Conservation (phyloP, 495 filamentous ascomycete genomes). For the Podospora conica region DNA sequence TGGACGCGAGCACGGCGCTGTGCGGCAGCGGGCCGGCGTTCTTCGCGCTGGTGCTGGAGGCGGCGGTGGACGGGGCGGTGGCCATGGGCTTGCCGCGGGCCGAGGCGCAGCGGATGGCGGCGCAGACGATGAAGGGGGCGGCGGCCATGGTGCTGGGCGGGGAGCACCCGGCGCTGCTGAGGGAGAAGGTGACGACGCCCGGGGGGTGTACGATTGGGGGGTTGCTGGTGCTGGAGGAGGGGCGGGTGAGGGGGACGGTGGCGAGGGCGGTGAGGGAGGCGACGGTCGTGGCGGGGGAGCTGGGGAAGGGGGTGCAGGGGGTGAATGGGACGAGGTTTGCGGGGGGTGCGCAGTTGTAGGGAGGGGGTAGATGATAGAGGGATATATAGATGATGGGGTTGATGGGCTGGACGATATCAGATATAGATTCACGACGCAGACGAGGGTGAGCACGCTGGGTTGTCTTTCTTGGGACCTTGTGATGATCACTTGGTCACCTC, state of each 20-base stretch:
- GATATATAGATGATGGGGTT: not conserved
- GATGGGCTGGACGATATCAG: not conserved
- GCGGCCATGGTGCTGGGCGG: slow-evolving; percentile 63
- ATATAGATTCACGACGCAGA: not conserved
- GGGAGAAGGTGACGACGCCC: slow-evolving; percentile 73
- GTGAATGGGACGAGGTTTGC: slow-evolving; percentile 36
- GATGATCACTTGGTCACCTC: too few species aligned
- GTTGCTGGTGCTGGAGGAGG: slow-evolving; percentile 69
- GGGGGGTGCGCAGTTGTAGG: slow-evolving; percentile 13
- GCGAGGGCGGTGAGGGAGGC: slow-evolving; percentile 71
- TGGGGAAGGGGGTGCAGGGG: slow-evolving; percentile 53
- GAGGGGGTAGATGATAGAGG: not conserved
- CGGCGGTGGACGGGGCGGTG: slow-evolving; percentile 69
- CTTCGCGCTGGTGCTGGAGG: slow-evolving; percentile 70
- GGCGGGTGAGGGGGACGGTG: slow-evolving; percentile 60
- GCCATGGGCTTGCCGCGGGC: slow-evolving; percentile 73
- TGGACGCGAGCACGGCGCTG: slow-evolving; percentile 71
- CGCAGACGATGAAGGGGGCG: slow-evolving; percentile 70
- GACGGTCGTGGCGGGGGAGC: slow-evolving; percentile 65
- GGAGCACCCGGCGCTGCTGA: slow-evolving; percentile 68
- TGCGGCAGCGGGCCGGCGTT: slow-evolving; percentile 77
- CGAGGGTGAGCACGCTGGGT: too few species aligned
- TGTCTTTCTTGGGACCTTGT: too few species aligned
- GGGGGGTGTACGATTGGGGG: slow-evolving; percentile 79
- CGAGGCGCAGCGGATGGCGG: slow-evolving; percentile 74